phyloP scores from a whole-genome alignment of 1,284 basidiomycete species.

The Sporisorium scitamineum region DNA sequence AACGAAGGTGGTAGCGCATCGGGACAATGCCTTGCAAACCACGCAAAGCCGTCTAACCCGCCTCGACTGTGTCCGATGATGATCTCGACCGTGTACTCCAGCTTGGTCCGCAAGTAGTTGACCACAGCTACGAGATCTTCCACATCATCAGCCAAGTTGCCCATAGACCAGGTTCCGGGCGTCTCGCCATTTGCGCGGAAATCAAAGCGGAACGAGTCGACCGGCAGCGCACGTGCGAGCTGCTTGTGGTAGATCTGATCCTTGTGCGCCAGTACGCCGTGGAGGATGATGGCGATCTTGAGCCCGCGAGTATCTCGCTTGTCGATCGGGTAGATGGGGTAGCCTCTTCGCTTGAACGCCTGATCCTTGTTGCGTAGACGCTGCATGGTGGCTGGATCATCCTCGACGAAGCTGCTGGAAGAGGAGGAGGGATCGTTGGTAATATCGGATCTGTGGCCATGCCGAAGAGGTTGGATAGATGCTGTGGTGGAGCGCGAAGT shows the following conservation, averaged over 20 bases:
- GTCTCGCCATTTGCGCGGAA: constrained; percentile 73
- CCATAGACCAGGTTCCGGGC: constrained; percentile 44
- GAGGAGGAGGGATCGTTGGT: constrained; percentile 23
- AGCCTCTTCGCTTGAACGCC: constrained; percentile 30
- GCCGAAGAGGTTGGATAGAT: constrained; percentile 13
- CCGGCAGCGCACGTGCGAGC: constrained; percentile 77
- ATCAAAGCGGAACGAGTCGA: constrained; percentile 85
- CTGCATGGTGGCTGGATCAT: constrained; percentile 31
- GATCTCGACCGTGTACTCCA: constrained; percentile 39
- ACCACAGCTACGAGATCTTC: constrained; percentile 44
- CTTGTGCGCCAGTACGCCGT: constrained; percentile 62
- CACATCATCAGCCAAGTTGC: constrained; percentile 41
- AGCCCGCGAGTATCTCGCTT: constrained; percentile 34
- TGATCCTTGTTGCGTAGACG: constrained; percentile 25
- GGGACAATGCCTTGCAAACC: constrained; percentile 45
- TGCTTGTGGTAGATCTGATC: constrained; percentile 83
- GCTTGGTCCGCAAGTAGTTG: constrained; percentile 28
- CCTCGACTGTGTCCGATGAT: constrained; percentile 46
- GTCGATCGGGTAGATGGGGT: constrained; percentile 35
- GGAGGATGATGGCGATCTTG: constrained; percentile 57
- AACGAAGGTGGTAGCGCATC: constrained; percentile 24
- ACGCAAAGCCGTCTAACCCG: constrained; percentile 37
- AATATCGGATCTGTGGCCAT: constrained; percentile 15
- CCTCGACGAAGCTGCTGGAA: constrained; percentile 10
- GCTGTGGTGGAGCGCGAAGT: constrained; percentile 28